Evolutionary conservation across 1,284 basidiomycete genomes (phyloP), one percentile per base, ranked within the genome.

Genomic region (Cutaneotrichosporon sp.): DNA sequence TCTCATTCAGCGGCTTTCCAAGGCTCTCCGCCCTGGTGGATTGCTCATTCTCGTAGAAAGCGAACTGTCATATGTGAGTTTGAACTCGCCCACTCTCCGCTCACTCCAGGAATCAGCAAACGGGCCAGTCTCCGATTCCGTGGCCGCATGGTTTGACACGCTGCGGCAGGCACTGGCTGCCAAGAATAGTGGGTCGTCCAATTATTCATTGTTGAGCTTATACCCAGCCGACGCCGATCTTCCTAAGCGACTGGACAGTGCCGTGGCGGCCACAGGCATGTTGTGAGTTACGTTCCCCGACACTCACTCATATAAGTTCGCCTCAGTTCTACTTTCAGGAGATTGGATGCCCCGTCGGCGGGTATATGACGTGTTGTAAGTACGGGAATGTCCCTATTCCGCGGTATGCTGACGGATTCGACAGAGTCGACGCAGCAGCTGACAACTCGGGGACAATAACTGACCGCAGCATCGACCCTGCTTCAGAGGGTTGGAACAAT

Each of bases 11-110:
- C 54, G 67, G 17, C 62, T 74, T 2, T 66, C 71, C 1, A 43
- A 63, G 10, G 46, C 65, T 2, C 58, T 75, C 5, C 59, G 63
- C 19, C 66, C 64, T 0, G 66, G 64, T 10, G 73, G 73, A 1
- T 33, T 74, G 44, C 49, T 75, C 20, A 60, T 74, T 3, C 51
- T 74, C 17, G 66, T 69, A 9, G 73, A 75, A 54, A 51, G 52
- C 25, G 67, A 71, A 34, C 54, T 65, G 3, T 52, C 50, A 22
- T 71, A 63, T 39, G 73, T 75, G 34, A 57, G 69, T 46, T 3
- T 6, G 9, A 7, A 4, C 2, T 8, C 12, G 7, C 16, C 26
- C 29, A 2, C 14, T 31, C 10, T 9, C 14, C 4, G 27, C 51
- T 49, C 8, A 59, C 51, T 19, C 8, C 49, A 60, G 59, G 43